Evolutionary conservation across 2,329 filamentous ascomycete genomes (phyloP).

Genomic region (Coniochaeta sp.): DNA sequence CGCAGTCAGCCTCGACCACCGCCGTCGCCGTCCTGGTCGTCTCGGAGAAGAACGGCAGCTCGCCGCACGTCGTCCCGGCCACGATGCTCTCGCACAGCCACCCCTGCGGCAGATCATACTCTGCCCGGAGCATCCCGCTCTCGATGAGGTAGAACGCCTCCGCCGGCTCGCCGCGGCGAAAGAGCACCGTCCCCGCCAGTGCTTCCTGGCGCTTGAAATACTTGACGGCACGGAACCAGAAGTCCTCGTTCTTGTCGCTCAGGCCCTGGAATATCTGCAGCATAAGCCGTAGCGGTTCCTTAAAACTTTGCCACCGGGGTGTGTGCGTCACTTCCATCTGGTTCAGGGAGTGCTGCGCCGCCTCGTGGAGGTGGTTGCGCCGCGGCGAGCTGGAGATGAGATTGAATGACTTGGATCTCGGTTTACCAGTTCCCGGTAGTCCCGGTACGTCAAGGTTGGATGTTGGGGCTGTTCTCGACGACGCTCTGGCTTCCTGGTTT

Average conservation of each 20-base stretch:
- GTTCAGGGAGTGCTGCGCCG: conserved; percentile 67
- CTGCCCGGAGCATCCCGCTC: conserved; percentile 77
- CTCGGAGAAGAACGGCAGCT: conserved; percentile 92
- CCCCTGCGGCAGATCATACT: conserved; percentile 88
- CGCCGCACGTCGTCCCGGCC: conserved; percentile 88
- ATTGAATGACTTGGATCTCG: conserved; percentile 20
- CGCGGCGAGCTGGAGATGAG: conserved; percentile 70
- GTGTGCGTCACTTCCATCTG: conserved; percentile 52
- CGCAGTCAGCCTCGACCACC: conserved; percentile 70
- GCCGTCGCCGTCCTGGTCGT: conserved; percentile 84
- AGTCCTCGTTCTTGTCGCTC: conserved; percentile 81
- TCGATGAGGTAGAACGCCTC: conserved; percentile 88
- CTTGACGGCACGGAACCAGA: conserved; percentile 75
- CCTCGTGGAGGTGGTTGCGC: conserved; percentile 66
- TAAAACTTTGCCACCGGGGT: conserved; percentile 75
- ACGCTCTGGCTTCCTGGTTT: conserved; percentile 53
- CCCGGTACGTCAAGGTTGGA: conserved; percentile 41
- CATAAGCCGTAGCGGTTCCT: conserved; percentile 83
- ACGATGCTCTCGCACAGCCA: conserved; percentile 86
- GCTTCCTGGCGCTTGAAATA: conserved; percentile 71
- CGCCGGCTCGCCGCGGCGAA: conserved; percentile 67
- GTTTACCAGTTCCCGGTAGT: conserved; percentile 10
- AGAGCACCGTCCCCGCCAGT: conserved; percentile 63
- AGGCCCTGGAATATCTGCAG: conserved; percentile 92
- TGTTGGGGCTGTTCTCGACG: conserved; percentile 32